A percentile compares a stretch with the other conserved stretches of the same genome.
These are phyloP conservation scores for Paratinospora sagittata DNA, from an alignment of 164 flowering plant genomes.

Conservation along the genomic window DNA sequence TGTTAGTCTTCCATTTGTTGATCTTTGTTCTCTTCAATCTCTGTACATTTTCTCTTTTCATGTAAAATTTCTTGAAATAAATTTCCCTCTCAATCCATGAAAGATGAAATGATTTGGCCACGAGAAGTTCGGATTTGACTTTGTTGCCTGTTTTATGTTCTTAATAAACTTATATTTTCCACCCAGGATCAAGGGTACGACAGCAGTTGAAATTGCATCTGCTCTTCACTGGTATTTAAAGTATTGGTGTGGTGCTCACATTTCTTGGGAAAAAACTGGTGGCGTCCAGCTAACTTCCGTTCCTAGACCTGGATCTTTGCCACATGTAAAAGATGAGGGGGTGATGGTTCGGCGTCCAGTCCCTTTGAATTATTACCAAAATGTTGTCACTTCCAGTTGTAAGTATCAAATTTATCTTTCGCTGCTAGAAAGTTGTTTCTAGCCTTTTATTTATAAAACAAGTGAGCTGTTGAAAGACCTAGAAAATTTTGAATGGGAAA, in stretches of 20 bases:
- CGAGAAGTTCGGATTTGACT: not conserved
- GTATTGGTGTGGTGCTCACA: conserved; percentile 85
- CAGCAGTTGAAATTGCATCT: conserved; percentile 79
- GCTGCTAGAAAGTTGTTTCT: too few species aligned
- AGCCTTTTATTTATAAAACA: not conserved
- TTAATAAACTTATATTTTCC: conserved; percentile 5
- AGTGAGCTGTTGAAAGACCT: too few species aligned
- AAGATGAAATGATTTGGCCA: not conserved
- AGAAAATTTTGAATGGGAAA: too few species aligned
- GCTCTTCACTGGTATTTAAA: conserved; percentile 95
- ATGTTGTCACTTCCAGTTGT: conserved; percentile 98
- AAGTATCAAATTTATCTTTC: conserved; percentile 25
- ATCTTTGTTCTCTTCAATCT: not conserved
- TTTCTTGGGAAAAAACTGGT: conserved; percentile 98
- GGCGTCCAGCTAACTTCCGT: conserved; percentile 72
- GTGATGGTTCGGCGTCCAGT: conserved; percentile 66
- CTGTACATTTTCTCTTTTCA: not conserved
- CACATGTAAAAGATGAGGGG: conserved; percentile 57
- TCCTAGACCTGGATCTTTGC: conserved; percentile 69
- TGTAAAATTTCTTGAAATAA: not conserved
- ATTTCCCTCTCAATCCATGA: not conserved
- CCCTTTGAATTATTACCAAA: conserved; percentile 95
- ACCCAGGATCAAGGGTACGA: conserved; percentile 72
- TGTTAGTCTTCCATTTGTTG: not conserved
- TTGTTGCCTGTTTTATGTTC: not conserved